A percentile compares a stretch with the other conserved stretches of the same genome.
Conservation (phyloP, 495 filamentous ascomycete species). For the Venustampulla echinocandica region DNA sequence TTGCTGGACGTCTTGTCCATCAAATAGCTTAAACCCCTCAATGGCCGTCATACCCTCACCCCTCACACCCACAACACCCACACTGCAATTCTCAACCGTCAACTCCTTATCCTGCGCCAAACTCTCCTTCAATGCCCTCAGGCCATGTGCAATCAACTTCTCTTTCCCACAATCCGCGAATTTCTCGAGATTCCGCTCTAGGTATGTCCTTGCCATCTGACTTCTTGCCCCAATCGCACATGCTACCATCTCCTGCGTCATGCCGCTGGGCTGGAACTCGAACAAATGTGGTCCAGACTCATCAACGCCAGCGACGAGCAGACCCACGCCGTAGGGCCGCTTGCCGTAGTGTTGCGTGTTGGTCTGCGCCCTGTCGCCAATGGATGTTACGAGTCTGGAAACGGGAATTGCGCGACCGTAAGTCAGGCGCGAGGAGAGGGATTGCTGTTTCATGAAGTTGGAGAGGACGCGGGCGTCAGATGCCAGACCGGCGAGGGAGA, state of each 20-base stretch:
- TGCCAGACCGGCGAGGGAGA: constrained; percentile 93
- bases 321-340: constrained; percentile 90
- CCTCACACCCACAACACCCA: constrained; percentile 69
- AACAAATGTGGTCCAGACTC: constrained; percentile 89
- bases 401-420: constrained; percentile 90
- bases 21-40: constrained; percentile 86
- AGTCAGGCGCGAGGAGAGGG: constrained; percentile 85
- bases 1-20: constrained; percentile 76
- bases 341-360: constrained; percentile 98
- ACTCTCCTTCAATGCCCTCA: constrained; percentile 89
- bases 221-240: constrained; percentile 91
- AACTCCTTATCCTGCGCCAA: constrained; percentile 94
- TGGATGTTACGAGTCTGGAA: constrained; percentile 76
- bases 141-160: constrained; percentile 81
- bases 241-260: constrained; percentile 94
- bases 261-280: constrained; percentile 93
- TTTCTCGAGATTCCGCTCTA: constrained; percentile 81
- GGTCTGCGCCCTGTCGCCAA: constrained; percentile 91
- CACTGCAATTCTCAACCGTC: constrained; percentile 89
- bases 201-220: constrained; percentile 94
- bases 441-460: constrained; percentile 99
- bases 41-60: constrained; percentile 45
- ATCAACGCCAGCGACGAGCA: constrained; percentile 90
- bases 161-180: constrained; percentile 67
- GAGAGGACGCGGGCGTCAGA: constrained; percentile 98